A percentile compares a stretch with the other conserved stretches of the same genome.
Conservation (phyloP, 139 green algal genomes). For the Chara braunii region DNA sequence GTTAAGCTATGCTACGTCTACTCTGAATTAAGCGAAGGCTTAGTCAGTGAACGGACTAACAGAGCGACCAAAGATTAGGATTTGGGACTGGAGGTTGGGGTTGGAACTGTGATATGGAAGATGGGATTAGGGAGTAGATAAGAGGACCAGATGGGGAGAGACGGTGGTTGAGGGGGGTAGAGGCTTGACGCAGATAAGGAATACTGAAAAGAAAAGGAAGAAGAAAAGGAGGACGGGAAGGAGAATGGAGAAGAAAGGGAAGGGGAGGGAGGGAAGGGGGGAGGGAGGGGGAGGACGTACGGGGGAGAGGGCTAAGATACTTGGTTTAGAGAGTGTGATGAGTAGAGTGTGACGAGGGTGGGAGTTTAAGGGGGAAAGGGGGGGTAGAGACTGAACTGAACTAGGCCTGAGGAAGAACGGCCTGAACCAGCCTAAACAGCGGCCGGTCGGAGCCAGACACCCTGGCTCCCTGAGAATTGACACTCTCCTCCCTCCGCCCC, state of each 20-base stretch:
- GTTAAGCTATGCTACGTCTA: not conserved
- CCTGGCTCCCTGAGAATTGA: too few relatives aligned
- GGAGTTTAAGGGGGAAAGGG: not conserved
- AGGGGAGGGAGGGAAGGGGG: not conserved
- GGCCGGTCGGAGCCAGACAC: too few relatives aligned
- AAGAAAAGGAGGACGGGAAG: not conserved
- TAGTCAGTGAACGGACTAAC: not conserved
- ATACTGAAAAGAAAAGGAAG: not conserved
- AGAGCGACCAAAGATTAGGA: not conserved
- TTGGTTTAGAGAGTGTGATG: not conserved
- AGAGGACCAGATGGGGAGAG: not conserved
- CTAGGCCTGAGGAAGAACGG: too few relatives aligned
- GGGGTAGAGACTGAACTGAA: not conserved
- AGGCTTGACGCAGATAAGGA: not conserved
- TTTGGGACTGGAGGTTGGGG: not conserved
- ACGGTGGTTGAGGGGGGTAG: not conserved
- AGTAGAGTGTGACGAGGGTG: not conserved
- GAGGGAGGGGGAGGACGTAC: not conserved
- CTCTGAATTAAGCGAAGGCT: not conserved
- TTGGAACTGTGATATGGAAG: not conserved
- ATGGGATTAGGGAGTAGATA: not conserved
- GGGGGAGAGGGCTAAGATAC: not conserved
- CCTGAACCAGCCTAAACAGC: too few relatives aligned
- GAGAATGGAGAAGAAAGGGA: not conserved
- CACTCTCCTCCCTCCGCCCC: too few relatives aligned